Evolutionary conservation across 2,329 filamentous ascomycete genomes (phyloP), one percentile per base, ranked within the genome.

Genomic region (Ascochyta clinopodiicola): DNA sequence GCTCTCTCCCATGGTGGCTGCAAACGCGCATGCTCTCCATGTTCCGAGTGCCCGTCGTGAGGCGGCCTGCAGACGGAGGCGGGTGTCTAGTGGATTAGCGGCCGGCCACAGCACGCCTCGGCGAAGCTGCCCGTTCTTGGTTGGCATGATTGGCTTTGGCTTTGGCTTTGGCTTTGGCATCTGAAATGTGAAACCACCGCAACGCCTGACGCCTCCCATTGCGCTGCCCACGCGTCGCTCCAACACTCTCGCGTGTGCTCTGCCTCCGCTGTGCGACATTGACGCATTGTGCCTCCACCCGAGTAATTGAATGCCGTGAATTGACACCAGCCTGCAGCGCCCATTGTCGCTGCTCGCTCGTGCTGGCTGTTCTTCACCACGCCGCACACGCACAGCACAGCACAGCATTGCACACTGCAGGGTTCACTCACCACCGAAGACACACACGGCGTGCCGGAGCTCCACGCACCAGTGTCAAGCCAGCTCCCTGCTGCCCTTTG

Each of bases 211-310:
- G 22, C 4, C 52, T 46, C 43, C 43, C 42, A 46, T 43, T 56
- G 62, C 46, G 37, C 52, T 59, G 54, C 62, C 58, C 70, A 71
- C 68, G 68, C 64, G 68, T 68, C 64, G 66, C 64, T 63, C 63
- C 57, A 64, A 68, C 64, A 44, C 54, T 63, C 63, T 64, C 68
- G 64, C 68, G 71, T 68, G 68, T 66, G 57, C 61, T 64, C 50
- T 55, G 62, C 65, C 63, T 61, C 59, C 50, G 56, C 60, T 52
- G 67, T 69, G 56, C 46, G 46, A 56, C 52, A 29, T 43, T 17
- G 17, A 17, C 17, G 17, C 17, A 17, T 17, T 46, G 52, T 51
- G 42, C 52, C 19, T 40, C 58, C 53, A 38, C 45, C 22, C 31
- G 25, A 51, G 40, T 64, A 57, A 57, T 67, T 60, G 60, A 6